phyloP scores from a whole-genome alignment of 331 rosid genomes.

The Pyrus hybrid region DNA sequence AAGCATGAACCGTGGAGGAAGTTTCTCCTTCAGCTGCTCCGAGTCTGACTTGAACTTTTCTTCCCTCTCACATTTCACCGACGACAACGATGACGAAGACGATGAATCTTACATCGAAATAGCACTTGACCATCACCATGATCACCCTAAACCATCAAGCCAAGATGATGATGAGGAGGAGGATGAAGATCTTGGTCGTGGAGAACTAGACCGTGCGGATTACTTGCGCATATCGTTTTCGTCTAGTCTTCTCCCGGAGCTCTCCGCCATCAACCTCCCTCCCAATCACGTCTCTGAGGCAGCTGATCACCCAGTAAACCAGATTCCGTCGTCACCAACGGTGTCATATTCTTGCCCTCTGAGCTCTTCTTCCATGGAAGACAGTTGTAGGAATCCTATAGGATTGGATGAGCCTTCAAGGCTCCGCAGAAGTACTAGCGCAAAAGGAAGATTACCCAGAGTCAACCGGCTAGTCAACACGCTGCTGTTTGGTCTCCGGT shows the following conservation, averaged over 20 bases:
- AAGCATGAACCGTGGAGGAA: background rate
- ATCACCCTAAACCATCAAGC: background rate
- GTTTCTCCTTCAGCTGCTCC: slow-evolving; percentile 22
- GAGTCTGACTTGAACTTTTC: slow-evolving; percentile 1
- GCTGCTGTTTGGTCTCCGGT: slow-evolving; percentile 12
- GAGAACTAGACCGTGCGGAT: background rate
- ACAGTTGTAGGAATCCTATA: background rate
- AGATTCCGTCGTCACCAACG: background rate
- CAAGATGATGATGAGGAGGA: background rate
- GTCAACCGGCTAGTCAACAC: slow-evolving; percentile 23
- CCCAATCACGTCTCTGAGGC: background rate
- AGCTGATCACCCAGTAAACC: background rate
- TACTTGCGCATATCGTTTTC: slow-evolving; percentile 47
- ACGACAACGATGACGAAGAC: slow-evolving; percentile 13
- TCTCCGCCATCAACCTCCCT: background rate
- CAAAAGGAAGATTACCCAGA: slow-evolving; percentile 6
- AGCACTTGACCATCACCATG: slow-evolving; percentile 8
- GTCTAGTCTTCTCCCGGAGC: slow-evolving; percentile 20
- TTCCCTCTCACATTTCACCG: slow-evolving; percentile 12
- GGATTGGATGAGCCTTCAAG: background rate
- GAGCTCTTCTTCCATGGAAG: background rate
- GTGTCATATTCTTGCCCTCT: background rate
- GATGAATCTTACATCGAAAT: slow-evolving; percentile 39
- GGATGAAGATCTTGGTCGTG: background rate
- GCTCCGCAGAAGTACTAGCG: background rate